phyloP scores from a whole-genome alignment of 805 yeast species.

The Sugiyamaella floridensis region DNA sequence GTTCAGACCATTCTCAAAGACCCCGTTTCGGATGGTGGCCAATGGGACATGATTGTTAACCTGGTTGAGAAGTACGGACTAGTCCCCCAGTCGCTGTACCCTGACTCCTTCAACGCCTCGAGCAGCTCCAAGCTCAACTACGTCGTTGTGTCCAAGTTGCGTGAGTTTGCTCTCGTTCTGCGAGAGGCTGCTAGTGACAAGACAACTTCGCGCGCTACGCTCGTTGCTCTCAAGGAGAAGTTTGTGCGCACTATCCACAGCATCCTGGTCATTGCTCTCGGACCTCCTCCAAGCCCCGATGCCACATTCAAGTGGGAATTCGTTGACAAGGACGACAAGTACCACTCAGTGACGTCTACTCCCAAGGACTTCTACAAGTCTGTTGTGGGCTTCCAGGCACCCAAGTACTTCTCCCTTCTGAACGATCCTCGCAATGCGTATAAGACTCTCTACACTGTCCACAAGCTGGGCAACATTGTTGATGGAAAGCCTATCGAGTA shows the following conservation, averaged over 20 bases:
- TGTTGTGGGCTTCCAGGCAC: constrained; percentile 41
- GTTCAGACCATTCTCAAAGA: constrained; percentile 57
- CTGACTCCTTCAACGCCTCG: constrained; percentile 60
- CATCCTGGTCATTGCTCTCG: constrained; percentile 61
- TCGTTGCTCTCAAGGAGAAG: constrained; percentile 34
- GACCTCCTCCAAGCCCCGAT: constrained; percentile 70
- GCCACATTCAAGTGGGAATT: constrained; percentile 71
- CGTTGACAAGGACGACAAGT: constrained; percentile 43
- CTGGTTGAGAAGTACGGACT: constrained; percentile 73
- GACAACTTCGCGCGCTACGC: constrained; percentile 29
- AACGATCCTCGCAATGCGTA: constrained; percentile 77
- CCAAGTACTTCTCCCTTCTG: constrained; percentile 56
- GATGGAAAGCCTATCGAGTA: constrained; percentile 59
- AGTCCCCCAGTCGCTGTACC: constrained; percentile 67
- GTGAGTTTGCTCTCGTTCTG: constrained; percentile 70
- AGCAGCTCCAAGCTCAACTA: constrained; percentile 48
- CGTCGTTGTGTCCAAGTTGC: constrained; percentile 58
- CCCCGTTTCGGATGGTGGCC: constrained; percentile 83
- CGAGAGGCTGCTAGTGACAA: constrained; percentile 45
- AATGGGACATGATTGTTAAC: constrained; percentile 78
- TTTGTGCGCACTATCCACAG: constrained; percentile 60
- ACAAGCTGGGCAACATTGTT: constrained; percentile 63
- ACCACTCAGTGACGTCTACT: constrained; percentile 39
- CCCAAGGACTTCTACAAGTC: constrained; percentile 56
- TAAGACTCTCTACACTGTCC: constrained; percentile 61